Evolutionary conservation across 2,329 filamentous ascomycete genomes (phyloP).

Genomic region (Dactylonectria macrodidyma): DNA sequence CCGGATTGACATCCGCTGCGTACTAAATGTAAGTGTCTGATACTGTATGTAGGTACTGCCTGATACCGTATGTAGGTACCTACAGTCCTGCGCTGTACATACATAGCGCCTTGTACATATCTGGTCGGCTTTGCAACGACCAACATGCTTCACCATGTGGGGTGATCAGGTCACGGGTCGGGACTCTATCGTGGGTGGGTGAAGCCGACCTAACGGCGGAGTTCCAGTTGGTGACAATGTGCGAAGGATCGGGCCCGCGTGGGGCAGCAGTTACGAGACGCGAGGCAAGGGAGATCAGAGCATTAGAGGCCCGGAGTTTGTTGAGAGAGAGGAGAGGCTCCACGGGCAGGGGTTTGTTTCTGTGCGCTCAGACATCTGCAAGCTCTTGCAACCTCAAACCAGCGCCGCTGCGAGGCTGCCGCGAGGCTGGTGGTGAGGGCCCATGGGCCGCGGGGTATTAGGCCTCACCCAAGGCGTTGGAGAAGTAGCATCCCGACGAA

Average conservation of each 20-base stretch:
- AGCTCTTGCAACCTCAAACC: background rate
- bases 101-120: no score
- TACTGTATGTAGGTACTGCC: no score
- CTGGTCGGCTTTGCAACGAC: constrained; percentile 29
- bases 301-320: constrained; percentile 29
- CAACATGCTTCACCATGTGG: constrained; percentile 33
- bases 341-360: constrained; percentile 31
- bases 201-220: constrained; percentile 22
- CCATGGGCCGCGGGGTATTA: constrained; percentile 17
- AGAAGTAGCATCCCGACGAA: constrained; percentile 19
- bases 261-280: constrained; percentile 45
- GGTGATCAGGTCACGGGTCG: constrained; percentile 29
- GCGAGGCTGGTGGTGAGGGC: constrained; percentile 11
- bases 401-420: constrained; percentile 20
- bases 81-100: no score
- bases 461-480: constrained; percentile 20
- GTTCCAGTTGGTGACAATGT: constrained; percentile 26
- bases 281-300: constrained; percentile 34
- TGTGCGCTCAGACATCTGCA: constrained; percentile 20
- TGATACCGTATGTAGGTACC: no score
- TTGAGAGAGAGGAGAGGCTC: constrained; percentile 23
- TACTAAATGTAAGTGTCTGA: constrained; percentile 5
- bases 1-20: constrained; percentile 33
- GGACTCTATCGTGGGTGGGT: constrained; percentile 25
- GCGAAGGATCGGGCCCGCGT: constrained; percentile 27